Evolutionary conservation across 257 asterid species (phyloP).

Genomic region (Perilla frutescens): DNA sequence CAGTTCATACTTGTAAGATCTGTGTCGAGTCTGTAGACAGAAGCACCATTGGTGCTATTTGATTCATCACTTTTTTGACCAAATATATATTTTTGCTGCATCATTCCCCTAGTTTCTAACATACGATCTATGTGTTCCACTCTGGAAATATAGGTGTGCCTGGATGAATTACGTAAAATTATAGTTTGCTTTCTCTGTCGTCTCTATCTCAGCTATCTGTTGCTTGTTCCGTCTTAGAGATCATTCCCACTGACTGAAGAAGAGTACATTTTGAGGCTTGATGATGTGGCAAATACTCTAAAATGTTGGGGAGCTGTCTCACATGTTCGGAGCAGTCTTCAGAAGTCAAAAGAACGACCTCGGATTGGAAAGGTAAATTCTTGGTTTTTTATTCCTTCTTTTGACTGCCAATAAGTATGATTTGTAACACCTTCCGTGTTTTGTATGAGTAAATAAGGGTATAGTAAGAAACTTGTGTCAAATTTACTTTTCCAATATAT

Average conservation of each 20-base stretch:
- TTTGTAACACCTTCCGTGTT: slow-evolving; percentile 7
- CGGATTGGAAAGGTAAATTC: slow-evolving; percentile 84
- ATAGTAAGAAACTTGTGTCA: too few relatives aligned
- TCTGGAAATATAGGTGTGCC: slow-evolving; percentile 27
- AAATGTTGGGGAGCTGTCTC: slow-evolving; percentile 99
- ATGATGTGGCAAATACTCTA: slow-evolving; percentile 86
- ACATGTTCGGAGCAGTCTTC: slow-evolving; percentile 79
- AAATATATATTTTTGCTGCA: not conserved
- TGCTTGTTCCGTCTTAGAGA: slow-evolving; percentile 55
- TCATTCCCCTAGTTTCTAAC: slow-evolving; percentile 16
- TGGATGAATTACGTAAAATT: slow-evolving; percentile 12
- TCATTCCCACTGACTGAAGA: slow-evolving; percentile 93
- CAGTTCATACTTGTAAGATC: not conserved
- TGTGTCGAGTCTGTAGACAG: not conserved
- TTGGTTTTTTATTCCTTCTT: slow-evolving; percentile 13
- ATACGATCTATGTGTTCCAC: slow-evolving; percentile 6
- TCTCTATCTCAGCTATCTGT: slow-evolving; percentile 39
- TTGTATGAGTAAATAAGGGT: too few relatives aligned
- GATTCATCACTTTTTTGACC: slow-evolving; percentile 6
- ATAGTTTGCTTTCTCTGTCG: slow-evolving; percentile 33
- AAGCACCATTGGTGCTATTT: not conserved
- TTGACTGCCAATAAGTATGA: not conserved
- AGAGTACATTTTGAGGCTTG: slow-evolving; percentile 94
- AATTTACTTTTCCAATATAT: too few relatives aligned
- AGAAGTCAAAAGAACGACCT: slow-evolving; percentile 88